Base-by-base conservation (phyloP, 1,284 basidiomycete species). In the Boletus smithii region DNA sequence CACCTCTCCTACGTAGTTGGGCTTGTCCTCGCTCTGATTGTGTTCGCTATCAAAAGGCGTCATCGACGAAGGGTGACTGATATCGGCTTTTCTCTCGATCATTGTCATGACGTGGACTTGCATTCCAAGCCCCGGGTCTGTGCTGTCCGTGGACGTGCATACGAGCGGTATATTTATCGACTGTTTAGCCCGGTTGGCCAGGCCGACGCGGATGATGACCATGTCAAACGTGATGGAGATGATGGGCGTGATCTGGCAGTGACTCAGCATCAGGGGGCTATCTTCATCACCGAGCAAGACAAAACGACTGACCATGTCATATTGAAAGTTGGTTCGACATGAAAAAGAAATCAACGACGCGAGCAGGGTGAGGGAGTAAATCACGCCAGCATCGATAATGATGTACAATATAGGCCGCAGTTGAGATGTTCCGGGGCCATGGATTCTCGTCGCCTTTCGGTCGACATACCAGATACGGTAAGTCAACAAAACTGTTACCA, bases 21-120 rank as follows among this genome's bases (percentile, higher is more conserved):
- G 24, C 31, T 37, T 44, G 42, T 49, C 24, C 18, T 43, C 41
- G 14, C 13, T 13, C 9, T 9, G 18, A 8, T 18, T 8, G 9
- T 23, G 8, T 13, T 16, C 16, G 41, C 11, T 2, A 24, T n/a
- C 39, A 22, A 8, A 18, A 2, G 11, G 1, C 5, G 10, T 10
- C 5, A 11, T 22, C 3, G 20, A 6, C 32, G 14, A 6, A 14
- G 27, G 4, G 2, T 4, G 13, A n/a, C 26, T 18, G 11, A 35
- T 22, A 5, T 56, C 46, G 4, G 26, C 1, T 6, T 42, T 41
- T 14, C 30, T 36, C 33, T 44, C 48, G 4, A 22, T 46, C 17
- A 46, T 9, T 1, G 35, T 42, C 18, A 33, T 36, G 24, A 38
- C 22, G 17, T 53, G 48, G 8, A 57, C 29, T 0, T 42, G 45